A percentile compares a stretch with the other conserved stretches of the same genome.
Evolutionary conservation across 768 basidiomycete genomes (phyloP).

Genomic region (Tulasnella sp.): DNA sequence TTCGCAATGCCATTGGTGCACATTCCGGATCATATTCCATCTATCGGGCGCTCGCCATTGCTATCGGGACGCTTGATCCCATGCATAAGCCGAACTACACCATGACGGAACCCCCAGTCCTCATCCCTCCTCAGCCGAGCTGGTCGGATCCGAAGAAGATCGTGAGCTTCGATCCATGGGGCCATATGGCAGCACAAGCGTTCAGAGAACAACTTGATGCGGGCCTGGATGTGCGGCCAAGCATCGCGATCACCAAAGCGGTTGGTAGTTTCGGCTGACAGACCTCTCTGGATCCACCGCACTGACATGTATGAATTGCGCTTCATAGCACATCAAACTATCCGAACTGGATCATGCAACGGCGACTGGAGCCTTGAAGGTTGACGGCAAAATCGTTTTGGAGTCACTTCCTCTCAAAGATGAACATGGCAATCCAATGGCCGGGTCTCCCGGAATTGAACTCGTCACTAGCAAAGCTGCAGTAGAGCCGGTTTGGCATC

Average conservation of each 20-base stretch:
- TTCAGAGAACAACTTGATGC: conserved; percentile 50
- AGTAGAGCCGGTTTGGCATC: conserved; percentile 92
- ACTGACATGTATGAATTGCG: background rate
- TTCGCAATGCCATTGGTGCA: conserved; percentile 87
- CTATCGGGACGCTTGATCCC: conserved; percentile 71
- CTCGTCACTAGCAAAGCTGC: conserved; percentile 85
- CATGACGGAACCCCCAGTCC: conserved; percentile 74
- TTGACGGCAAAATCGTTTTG: conserved; percentile 79
- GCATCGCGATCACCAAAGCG: conserved; percentile 76
- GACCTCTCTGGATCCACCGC: background rate
- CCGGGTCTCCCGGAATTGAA: conserved; percentile 68
- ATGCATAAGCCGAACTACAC: conserved; percentile 73
- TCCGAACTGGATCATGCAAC: conserved; percentile 81
- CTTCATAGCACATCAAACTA: conserved; percentile 79
- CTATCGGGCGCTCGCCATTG: conserved; percentile 86
- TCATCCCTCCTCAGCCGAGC: conserved; percentile 59
- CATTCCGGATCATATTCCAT: conserved; percentile 91
- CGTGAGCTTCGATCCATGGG: conserved; percentile 89
- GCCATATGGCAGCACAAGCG: conserved; percentile 69
- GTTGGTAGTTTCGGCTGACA: background rate
- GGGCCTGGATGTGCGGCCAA: conserved; percentile 79
- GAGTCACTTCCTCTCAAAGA: conserved; percentile 52
- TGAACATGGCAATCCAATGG: conserved; percentile 47
- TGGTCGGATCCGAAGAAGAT: conserved; percentile 76
- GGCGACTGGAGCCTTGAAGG: conserved; percentile 51